phyloP scores from a whole-genome alignment of 2,329 filamentous ascomycete species.

The Colletotrichum orbiculare region DNA sequence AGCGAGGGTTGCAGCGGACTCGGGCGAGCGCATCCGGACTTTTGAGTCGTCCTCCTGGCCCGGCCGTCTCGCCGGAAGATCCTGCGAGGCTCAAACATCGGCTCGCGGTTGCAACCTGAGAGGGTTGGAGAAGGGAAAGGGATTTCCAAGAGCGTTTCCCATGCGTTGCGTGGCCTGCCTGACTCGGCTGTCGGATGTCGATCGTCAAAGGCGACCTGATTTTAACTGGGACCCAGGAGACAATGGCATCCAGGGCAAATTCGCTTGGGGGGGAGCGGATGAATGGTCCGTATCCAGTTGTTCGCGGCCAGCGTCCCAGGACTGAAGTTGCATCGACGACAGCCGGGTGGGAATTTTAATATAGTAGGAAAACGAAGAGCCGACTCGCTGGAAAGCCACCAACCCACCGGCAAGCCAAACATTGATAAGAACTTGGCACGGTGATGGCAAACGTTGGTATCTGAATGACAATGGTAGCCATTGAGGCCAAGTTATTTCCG shows the following conservation, averaged over 20 bases:
- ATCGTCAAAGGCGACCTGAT: slow-evolving; percentile 26
- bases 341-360: no score
- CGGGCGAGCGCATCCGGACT: neutral
- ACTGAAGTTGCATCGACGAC: no score
- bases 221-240: slow-evolving; percentile 18
- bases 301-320: no score
- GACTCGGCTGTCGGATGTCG: slow-evolving; percentile 30
- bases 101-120: slow-evolving; percentile 11
- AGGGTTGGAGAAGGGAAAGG: neutral
- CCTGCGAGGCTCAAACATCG: neutral
- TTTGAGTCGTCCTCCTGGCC: no score
- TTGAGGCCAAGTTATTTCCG: neutral
- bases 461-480: neutral
- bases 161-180: slow-evolving; percentile 10
- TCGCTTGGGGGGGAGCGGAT: neutral
- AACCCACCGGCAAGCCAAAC: no score
- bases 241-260: slow-evolving; percentile 2
- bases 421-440: no score
- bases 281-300: no score
- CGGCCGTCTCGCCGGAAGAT: no score
- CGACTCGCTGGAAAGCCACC: no score
- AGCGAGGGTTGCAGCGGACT: no score
- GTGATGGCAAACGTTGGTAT: no score
- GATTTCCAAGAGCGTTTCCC: neutral
- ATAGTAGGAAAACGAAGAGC: no score